These are phyloP conservation scores for Pythium volutum DNA, from an alignment of 352 stramenopile genomes.

Conservation along the genomic window DNA sequence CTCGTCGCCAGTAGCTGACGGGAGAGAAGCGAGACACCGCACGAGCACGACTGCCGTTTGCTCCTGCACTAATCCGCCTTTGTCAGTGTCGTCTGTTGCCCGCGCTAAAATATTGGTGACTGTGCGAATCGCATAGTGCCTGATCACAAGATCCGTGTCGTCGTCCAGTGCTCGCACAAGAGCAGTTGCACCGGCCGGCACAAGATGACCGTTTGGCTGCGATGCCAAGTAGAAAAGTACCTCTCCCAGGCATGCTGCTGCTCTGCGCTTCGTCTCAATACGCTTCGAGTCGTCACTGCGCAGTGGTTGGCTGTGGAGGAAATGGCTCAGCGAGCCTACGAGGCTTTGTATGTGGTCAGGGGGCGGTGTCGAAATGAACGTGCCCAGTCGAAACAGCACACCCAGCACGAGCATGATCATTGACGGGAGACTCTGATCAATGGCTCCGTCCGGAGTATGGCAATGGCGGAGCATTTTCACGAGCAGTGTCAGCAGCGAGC, in stretches of 20 bases:
- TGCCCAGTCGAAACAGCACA: conserved; percentile 65
- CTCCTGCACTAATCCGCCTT: conserved; percentile 42
- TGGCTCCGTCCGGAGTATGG: neutral
- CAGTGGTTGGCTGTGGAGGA: neutral
- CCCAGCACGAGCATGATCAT: conserved; percentile 54
- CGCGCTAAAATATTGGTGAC: conserved; percentile 69
- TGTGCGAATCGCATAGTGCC: conserved; percentile 57
- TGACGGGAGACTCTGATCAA: neutral
- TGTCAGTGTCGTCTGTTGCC: conserved; percentile 24
- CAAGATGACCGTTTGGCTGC: conserved; percentile 43
- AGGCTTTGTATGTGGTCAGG: conserved; percentile 53
- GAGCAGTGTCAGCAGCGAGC: conserved; percentile 64
- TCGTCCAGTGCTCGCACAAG: conserved; percentile 43
- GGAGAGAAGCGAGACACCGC: neutral
- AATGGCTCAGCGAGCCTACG: conserved; percentile 24
- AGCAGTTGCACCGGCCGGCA: conserved; percentile 27
- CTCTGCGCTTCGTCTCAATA: conserved; percentile 1
- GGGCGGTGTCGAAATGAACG: conserved; percentile 61
- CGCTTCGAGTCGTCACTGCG: neutral
- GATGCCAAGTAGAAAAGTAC: conserved; percentile 74
- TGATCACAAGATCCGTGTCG: conserved; percentile 34
- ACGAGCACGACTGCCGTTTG: conserved; percentile 25
- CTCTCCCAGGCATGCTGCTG: conserved; percentile 62
- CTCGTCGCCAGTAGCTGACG: neutral
- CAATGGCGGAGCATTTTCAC: conserved; percentile 44